Evolutionary conservation across 1,284 basidiomycete genomes (phyloP), one percentile per base, ranked within the genome.

Genomic region (Volvariella volvacea): DNA sequence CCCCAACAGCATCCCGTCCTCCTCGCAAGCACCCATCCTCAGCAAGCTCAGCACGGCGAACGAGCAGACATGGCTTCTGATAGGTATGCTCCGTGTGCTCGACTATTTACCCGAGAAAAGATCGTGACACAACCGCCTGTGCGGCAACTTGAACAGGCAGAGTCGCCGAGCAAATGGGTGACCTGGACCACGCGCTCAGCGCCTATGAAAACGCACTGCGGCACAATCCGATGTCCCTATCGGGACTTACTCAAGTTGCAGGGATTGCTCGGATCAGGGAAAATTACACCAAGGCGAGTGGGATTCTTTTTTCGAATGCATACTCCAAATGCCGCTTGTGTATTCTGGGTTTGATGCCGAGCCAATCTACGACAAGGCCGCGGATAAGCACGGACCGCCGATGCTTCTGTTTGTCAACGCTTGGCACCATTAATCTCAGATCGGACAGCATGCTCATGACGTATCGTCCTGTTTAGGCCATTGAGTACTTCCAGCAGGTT

Each of bases 401-500:
- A 50, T 54, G 44, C 55, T 52, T 50, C 52, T 55, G 43, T 55
- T 64, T 64, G 49, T 47, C 48, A 49, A 50, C 61, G 53, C 54
- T 57, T 59, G 49, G 32, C 44, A 55, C 50, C 55, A 15, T 36
- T 20, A 51, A 54, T 58, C 52, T 58, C 41, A 54, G 58, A 62
- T 63, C 54, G 25, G 12, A 28, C 25, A 6, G 25, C 12, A 59
- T 58, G 51, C 54, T 54, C 62, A 57, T 68, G 67, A 73, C 67
- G 68, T 71, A 58, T 47, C 55, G 55, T 56, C 63, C 56, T 49
- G 52, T 67, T 63, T 62, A 92, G 86, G 93, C 94, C 43, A 83
- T 97, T 62, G 94, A 96, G 47, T 95, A 88, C 67, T 96, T 95
- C 62, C 90, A 95, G 61, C 84, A 91, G 43, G 92, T 93, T 32